Evolutionary conservation across 108 stramenopile genomes (phyloP), one percentile per base, ranked within the genome.

Genomic region (Fistulifera pelliculosa): DNA sequence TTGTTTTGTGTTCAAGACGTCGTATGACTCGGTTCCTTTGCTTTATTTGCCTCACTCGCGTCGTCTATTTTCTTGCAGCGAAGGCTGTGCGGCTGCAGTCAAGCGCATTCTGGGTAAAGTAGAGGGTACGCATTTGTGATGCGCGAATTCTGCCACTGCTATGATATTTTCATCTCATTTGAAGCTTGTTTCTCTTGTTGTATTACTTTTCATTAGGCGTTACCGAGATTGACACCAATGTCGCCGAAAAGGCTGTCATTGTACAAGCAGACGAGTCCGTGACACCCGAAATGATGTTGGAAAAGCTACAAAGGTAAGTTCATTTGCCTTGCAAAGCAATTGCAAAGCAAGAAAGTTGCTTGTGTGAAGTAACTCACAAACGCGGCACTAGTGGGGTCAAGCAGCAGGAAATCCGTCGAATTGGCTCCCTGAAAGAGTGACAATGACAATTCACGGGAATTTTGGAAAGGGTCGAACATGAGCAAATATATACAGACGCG

Each of bases 51-150:
- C 31, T 3, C 31, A 6, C 8, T 35, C 3, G 6, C 31, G 6
- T 35, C 31, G 8, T 8, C 31, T 3, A 35, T 8, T 3, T 8
- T 35, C 31, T 3, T 35, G 28, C 70, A 88, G 87, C 53, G 83
- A 73, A 22, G 87, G 87, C 24, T 90, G 87, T 55, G 77, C 83
- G 17, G 52, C 28, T 60, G 89, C 89, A 1, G 69, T 90, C 52
- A 79, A 90, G 47, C 68, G 81, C 8, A 76, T 90, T 38, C 53
- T 90, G 14, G 71, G 70, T 16, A 90, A 87, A 49, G 53, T 90
- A 44, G 83, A 90, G 15, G 87, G 85, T 87, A 58, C 22, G 80
- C 54, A 15, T 16, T 11, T 52, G 21, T 52, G 24, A 4, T 49
- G 6, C 22, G 35, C 27, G 42, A 14, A 52, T 38, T 27, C 43